phyloP scores from a whole-genome alignment of 768 basidiomycete genomes.

The Mycena epipterygia region DNA sequence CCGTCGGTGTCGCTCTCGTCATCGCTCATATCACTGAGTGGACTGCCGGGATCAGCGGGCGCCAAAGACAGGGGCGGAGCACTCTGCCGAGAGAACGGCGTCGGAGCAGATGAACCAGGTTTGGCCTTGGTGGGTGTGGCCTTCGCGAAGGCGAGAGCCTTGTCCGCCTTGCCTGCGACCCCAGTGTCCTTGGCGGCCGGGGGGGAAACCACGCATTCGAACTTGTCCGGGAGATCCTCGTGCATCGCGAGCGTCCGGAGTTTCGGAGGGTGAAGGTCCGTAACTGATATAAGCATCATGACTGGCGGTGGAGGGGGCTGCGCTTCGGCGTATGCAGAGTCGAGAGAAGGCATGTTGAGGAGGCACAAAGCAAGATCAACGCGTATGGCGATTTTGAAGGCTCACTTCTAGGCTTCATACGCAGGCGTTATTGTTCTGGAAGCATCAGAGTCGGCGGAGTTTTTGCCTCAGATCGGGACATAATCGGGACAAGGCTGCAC shows the following conservation, averaged over 20 bases:
- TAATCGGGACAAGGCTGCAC: too few relatives aligned
- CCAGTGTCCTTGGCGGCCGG: background rate
- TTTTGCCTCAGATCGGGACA: too few relatives aligned
- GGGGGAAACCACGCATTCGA: too few relatives aligned
- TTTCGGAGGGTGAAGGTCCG: background rate
- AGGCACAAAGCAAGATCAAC: too few relatives aligned
- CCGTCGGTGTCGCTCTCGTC: background rate
- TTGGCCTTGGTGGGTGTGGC: background rate
- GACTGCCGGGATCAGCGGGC: background rate
- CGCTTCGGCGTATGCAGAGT: slow-evolving; percentile 7
- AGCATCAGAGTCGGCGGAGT: too few relatives aligned
- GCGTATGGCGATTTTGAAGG: too few relatives aligned
- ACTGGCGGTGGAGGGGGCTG: background rate
- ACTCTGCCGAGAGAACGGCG: background rate
- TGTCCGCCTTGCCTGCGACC: background rate
- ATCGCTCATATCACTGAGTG: background rate
- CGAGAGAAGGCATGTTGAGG: too few relatives aligned
- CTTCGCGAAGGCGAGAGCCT: background rate
- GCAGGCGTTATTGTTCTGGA: too few relatives aligned
- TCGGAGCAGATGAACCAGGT: too few relatives aligned
- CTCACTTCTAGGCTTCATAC: too few relatives aligned
- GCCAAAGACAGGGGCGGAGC: background rate
- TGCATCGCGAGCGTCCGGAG: background rate
- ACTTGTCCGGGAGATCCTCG: background rate
- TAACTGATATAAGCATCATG: background rate